A percentile compares a stretch with the other conserved stretches of the same genome.
phyloP scores from a whole-genome alignment of 345 rosid species.

The Populus alba region DNA sequence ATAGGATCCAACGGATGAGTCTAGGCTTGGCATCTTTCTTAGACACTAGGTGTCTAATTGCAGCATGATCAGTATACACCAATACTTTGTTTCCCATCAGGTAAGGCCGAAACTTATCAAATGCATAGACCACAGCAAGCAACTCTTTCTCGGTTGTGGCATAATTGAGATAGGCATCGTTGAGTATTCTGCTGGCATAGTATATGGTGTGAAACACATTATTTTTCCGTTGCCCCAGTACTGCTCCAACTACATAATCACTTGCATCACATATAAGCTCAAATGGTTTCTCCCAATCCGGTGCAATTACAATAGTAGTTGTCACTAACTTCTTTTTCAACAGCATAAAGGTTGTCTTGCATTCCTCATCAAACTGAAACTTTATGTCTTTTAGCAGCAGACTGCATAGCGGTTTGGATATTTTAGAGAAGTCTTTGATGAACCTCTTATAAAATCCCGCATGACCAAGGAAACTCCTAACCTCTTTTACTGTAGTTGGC shows the following conservation, averaged over 20 bases:
- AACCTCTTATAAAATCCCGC: background rate
- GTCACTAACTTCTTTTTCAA: background rate
- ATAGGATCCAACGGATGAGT: background rate
- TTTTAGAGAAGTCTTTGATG: background rate
- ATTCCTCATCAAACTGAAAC: background rate
- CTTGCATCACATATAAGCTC: background rate
- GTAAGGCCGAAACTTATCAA: background rate
- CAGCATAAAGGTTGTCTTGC: background rate
- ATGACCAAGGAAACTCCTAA: background rate
- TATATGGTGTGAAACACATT: background rate
- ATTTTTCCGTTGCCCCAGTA: background rate
- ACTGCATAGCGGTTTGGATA: background rate
- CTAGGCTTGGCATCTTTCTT: background rate
- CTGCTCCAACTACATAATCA: background rate
- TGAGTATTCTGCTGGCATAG: background rate
- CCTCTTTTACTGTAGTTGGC: background rate
- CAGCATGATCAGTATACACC: too few species aligned
- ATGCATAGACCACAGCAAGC: background rate
- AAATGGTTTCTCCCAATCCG: background rate
- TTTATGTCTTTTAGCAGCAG: background rate
- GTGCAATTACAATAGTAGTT: background rate
- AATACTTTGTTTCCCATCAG: too few species aligned
- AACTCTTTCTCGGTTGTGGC: background rate
- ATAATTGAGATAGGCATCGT: background rate
- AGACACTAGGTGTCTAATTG: too few species aligned